A percentile compares a stretch with the other conserved stretches of the same genome.
phyloP scores from a whole-genome alignment of 2,329 filamentous ascomycete genomes.

The Claviceps humidiphila region DNA sequence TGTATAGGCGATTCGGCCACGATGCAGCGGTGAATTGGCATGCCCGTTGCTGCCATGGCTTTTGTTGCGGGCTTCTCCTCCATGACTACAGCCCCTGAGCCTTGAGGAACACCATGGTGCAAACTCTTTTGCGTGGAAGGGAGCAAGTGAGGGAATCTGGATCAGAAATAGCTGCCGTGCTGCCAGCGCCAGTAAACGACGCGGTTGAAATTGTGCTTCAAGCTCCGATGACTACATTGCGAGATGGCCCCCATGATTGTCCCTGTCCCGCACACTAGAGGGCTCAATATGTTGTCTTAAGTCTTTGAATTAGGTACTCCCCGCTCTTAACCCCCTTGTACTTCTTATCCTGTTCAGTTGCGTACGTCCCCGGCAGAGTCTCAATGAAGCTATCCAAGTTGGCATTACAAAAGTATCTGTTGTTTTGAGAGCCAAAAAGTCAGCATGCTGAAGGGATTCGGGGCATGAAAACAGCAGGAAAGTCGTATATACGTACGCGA shows the following conservation, averaged over 20 bases:
- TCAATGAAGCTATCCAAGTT: conserved; percentile 66
- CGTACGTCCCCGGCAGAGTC: conserved; percentile 66
- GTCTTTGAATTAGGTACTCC: conserved; percentile 65
- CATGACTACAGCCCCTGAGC: no score
- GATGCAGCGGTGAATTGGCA: no score
- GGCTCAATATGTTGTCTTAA: conserved; percentile 57
- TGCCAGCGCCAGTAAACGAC: no score
- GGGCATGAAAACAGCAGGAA: background rate
- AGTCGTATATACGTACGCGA: conserved; percentile 45
- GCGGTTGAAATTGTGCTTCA: no score
- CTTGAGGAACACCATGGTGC: no score
- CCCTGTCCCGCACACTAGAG: background rate
- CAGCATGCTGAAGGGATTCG: background rate
- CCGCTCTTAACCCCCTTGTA: conserved; percentile 67
- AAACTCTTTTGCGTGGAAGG: no score
- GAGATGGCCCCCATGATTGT: background rate
- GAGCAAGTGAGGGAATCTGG: no score
- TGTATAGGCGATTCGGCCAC: no score
- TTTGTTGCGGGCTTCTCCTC: no score
- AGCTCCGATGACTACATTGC: no score
- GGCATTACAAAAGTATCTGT: conserved; percentile 75
- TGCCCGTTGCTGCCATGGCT: no score
- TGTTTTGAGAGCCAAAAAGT: background rate
- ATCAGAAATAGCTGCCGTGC: no score
- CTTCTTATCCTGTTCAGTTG: conserved; percentile 53